Conservation (phyloP, 257 asterid species). For the Thymus mandschuricus region DNA sequence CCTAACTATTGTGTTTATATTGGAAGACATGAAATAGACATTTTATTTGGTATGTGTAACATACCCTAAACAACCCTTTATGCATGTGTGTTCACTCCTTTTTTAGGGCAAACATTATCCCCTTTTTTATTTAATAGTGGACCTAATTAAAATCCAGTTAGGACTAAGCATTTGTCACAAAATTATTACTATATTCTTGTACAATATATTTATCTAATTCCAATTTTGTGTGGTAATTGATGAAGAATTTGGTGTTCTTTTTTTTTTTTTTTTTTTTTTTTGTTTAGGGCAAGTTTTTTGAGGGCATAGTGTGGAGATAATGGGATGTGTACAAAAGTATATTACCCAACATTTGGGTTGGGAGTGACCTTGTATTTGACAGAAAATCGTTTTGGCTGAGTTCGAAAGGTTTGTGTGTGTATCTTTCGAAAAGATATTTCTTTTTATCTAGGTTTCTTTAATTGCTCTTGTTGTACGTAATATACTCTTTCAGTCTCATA, state of each 20-base stretch:
- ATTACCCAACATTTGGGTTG: too few relatives aligned
- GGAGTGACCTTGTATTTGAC: too few relatives aligned
- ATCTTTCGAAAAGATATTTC: too few relatives aligned
- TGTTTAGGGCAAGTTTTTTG: not conserved
- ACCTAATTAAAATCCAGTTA: slow-evolving; percentile 1
- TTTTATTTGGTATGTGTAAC: not conserved
- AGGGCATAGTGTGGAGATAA: not conserved
- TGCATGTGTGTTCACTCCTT: not conserved
- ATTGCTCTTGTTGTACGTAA: too few relatives aligned
- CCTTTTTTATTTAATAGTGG: not conserved
- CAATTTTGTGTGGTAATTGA: not conserved
- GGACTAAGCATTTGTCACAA: slow-evolving; percentile 27
- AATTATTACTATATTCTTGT: not conserved
- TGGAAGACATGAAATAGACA: slow-evolving; percentile 20
- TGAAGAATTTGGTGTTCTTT: not conserved
- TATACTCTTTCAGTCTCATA: too few relatives aligned
- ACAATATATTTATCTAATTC: not conserved
- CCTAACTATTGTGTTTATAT: not conserved
- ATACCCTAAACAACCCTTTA: not conserved
- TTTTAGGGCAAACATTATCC: slow-evolving; percentile 5
- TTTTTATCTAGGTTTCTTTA: too few relatives aligned
- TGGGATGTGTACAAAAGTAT: not conserved
- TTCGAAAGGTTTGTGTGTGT: too few relatives aligned
- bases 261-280: too few relatives aligned
- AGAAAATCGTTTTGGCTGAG: too few relatives aligned